Percentiles rank a stretch among this genome's conserved stretches.
These are phyloP conservation scores for Aspergillus carbonarius DNA, from an alignment of 2,329 filamentous ascomycete genomes.

Conservation along the genomic window DNA sequence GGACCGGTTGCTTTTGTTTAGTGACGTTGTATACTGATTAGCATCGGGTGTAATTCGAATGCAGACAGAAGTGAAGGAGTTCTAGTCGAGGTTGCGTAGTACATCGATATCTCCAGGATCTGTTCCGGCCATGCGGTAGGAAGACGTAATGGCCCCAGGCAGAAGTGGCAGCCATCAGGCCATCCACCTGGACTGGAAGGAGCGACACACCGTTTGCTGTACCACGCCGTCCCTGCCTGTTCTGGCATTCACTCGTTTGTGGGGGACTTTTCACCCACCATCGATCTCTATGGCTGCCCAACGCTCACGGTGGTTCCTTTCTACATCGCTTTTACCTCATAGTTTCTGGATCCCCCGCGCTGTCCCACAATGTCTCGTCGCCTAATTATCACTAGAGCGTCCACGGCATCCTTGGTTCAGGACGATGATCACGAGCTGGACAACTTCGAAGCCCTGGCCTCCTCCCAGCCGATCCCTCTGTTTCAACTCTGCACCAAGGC, in stretches of 20 bases:
- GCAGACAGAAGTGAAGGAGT: not conserved
- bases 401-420: not conserved
- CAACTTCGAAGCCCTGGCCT: constrained; percentile 22
- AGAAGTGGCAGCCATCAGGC: too few species aligned
- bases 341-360: too few species aligned
- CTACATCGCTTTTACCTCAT: not conserved
- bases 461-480: constrained; percentile 25
- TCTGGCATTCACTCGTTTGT: too few species aligned
- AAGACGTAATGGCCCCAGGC: too few species aligned
- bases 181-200: too few species aligned
- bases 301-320: too few species aligned
- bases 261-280: too few species aligned
- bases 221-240: too few species aligned
- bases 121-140: too few species aligned
- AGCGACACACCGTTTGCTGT: too few species aligned
- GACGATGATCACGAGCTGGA: constrained; percentile 17
- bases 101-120: too few species aligned
- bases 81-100: not conserved
- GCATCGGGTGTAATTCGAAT: not conserved
- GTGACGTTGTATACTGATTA: not conserved
- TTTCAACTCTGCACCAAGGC: constrained; percentile 20
- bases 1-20: not conserved
- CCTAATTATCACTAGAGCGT: not conserved
- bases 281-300: too few species aligned
- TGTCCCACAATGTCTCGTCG: constrained; percentile 6